Percentiles rank a stretch among this genome's conserved stretches.
Evolutionary conservation across 371 early-diverging fungal genomes (phyloP).

Genomic region (Rhizopus sp.): DNA sequence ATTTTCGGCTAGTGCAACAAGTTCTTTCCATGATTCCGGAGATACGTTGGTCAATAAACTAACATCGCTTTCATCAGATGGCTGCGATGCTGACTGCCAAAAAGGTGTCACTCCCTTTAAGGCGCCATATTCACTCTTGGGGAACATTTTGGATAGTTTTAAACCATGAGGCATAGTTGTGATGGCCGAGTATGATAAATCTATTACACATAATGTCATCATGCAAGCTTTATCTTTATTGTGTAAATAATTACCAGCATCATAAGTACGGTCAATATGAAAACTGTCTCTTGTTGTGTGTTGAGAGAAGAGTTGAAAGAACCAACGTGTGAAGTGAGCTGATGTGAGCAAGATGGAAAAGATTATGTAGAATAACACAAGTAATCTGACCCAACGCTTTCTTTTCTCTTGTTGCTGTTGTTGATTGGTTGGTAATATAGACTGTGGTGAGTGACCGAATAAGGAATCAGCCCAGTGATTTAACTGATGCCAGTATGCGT

Average conservation of each 20-base stretch:
- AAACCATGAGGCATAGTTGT: conserved; percentile 44
- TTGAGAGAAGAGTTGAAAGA: conserved; percentile 7
- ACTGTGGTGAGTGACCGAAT: conserved; percentile 1
- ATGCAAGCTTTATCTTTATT: conserved; percentile 3
- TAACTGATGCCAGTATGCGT: not conserved
- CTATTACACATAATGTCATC: conserved; percentile 12
- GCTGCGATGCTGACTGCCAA: conserved; percentile 36
- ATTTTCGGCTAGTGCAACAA: conserved; percentile 35
- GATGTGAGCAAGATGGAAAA: conserved; percentile 41
- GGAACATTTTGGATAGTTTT: conserved; percentile 48
- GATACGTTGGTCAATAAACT: conserved; percentile 42
- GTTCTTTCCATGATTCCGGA: conserved; percentile 36
- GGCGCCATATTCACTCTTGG: conserved; percentile 29
- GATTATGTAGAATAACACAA: conserved; percentile 32
- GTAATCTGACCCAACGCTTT: conserved; percentile 29
- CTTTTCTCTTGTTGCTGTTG: conserved; percentile 21
- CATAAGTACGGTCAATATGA: conserved; percentile 41
- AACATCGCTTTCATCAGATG: conserved; percentile 25
- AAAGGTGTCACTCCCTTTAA: conserved; percentile 20
- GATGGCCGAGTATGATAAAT: conserved; percentile 36
- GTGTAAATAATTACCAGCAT: conserved; percentile 28
- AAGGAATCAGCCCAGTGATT: conserved; percentile 17
- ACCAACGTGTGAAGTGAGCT: conserved; percentile 35
- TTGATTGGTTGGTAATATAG: conserved; percentile 10
- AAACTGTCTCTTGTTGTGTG: conserved; percentile 8